Percentiles rank a stretch among this genome's conserved stretches.
These are phyloP conservation scores for Multifurca ochricompacta DNA, from an alignment of 768 basidiomycete species.

Conservation along the genomic window DNA sequence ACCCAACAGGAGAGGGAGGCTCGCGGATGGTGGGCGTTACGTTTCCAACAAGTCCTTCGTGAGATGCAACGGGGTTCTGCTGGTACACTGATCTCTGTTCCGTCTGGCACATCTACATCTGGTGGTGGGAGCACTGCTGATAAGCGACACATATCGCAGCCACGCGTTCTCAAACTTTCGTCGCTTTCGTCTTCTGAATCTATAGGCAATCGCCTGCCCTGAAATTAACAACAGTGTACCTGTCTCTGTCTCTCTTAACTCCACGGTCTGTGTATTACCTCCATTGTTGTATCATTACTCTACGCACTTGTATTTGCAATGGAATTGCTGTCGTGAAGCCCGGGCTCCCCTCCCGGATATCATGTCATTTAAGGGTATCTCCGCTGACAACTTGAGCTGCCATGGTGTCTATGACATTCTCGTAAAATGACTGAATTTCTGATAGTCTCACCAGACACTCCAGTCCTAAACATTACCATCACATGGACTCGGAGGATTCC, in stretches of 20 bases:
- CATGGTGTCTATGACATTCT: neutral
- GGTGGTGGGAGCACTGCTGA: neutral
- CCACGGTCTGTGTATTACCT: neutral
- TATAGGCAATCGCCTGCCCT: slow-evolving; percentile 6
- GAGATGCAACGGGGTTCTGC: slow-evolving; percentile 39
- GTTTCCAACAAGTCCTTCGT: slow-evolving; percentile 54
- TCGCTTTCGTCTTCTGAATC: slow-evolving; percentile 18
- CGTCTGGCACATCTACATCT: neutral
- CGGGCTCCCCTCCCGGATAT: neutral
- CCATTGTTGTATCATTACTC: slow-evolving; percentile 1
- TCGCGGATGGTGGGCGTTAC: slow-evolving; percentile 64
- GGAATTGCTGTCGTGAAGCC: neutral
- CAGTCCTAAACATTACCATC: too few relatives aligned
- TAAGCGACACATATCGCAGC: slow-evolving; percentile 2
- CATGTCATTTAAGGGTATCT: neutral
- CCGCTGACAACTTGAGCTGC: neutral
- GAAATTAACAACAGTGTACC: neutral
- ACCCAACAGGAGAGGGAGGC: slow-evolving; percentile 53
- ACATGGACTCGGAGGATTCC: too few relatives aligned
- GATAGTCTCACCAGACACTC: neutral
- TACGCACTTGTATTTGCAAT: slow-evolving; percentile 5
- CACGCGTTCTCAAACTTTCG: slow-evolving; percentile 18
- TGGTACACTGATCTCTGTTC: neutral
- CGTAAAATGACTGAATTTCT: neutral
- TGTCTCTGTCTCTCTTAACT: slow-evolving; percentile 1